Percentiles rank a stretch among this genome's conserved stretches.
phyloP scores from a whole-genome alignment of 306 rosid species.

The Oxytropis ochrocephala region DNA sequence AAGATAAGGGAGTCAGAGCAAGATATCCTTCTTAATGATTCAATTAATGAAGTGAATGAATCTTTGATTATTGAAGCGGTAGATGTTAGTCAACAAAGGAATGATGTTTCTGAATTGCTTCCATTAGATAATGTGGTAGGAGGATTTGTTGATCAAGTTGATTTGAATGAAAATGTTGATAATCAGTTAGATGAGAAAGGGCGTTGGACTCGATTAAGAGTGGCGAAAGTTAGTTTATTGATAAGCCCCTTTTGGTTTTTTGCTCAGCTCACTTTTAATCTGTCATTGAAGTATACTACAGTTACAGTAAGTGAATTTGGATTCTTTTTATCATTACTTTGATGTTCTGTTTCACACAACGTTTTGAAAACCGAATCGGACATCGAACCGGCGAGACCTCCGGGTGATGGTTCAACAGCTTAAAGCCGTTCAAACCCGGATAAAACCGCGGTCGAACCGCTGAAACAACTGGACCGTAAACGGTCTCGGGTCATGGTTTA shows the following conservation, averaged over 20 bases:
- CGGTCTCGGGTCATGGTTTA: too few relatives aligned
- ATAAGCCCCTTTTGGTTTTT: constrained; percentile 91
- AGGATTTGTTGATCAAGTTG: constrained; percentile 12
- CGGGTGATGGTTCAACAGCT: too few relatives aligned
- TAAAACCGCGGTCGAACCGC: too few relatives aligned
- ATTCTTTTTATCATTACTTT: neutral
- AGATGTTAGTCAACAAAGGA: constrained; percentile 17
- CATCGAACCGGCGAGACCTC: too few relatives aligned
- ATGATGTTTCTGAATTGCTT: constrained; percentile 5
- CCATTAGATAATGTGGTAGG: constrained; percentile 5
- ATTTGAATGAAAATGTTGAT: constrained; percentile 20
- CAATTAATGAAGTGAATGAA: constrained; percentile 8
- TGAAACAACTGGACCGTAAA: too few relatives aligned
- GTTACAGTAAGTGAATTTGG: constrained; percentile 59
- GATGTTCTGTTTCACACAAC: neutral
- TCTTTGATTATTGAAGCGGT: constrained; percentile 27
- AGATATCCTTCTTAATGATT: constrained; percentile 52
- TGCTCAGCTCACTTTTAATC: constrained; percentile 84
- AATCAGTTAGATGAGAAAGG: constrained; percentile 61
- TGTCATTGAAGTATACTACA: constrained; percentile 89
- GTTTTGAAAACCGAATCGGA: too few relatives aligned
- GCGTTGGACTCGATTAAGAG: constrained; percentile 77
- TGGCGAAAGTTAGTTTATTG: constrained; percentile 86
- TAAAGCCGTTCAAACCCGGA: too few relatives aligned
- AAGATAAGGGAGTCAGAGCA: constrained; percentile 55